These are phyloP conservation scores for Arachnomyces sp. DNA, from an alignment of 2,329 filamentous ascomycete species.

Conservation along the genomic window DNA sequence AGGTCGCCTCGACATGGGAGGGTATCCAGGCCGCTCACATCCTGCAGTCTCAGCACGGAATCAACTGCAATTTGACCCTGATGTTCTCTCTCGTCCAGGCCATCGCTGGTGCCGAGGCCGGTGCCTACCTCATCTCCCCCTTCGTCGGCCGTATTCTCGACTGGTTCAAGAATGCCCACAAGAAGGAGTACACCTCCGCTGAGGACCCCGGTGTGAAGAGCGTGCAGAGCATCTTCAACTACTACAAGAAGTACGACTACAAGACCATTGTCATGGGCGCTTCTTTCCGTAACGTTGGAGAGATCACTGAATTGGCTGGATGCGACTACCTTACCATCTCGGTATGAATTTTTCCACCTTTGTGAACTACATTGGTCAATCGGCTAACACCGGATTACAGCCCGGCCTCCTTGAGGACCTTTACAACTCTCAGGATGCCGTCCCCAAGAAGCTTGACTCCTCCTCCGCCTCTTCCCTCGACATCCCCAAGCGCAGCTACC, in stretches of 20 bases:
- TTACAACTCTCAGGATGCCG: constrained; percentile 68
- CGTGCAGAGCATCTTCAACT: constrained; percentile 94
- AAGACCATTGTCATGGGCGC: constrained; percentile 99
- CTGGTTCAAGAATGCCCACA: constrained; percentile 95
- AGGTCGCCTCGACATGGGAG: constrained; percentile 98
- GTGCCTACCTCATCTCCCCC: constrained; percentile 95
- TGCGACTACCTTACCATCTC: constrained; percentile 99
- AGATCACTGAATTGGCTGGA: constrained; percentile 96
- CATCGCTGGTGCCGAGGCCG: constrained; percentile 90
- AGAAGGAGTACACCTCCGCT: constrained; percentile 83
- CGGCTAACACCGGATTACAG: constrained; percentile 37
- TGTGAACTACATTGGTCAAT: constrained; percentile 3
- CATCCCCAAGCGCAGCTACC: constrained; percentile 83
- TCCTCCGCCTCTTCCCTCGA: constrained; percentile 57
- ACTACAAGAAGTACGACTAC: constrained; percentile 99
- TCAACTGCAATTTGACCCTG: constrained; percentile 98
- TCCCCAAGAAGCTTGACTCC: constrained; percentile 90
- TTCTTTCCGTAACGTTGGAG: constrained; percentile 90
- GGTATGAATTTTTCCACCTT: constrained; percentile 45
- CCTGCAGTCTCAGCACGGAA: constrained; percentile 86
- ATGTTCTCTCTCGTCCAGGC: constrained; percentile 96
- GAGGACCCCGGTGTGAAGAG: constrained; percentile 95
- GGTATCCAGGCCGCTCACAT: constrained; percentile 98
- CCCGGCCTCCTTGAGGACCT: constrained; percentile 92
- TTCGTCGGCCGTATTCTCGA: constrained; percentile 99